phyloP scores from a whole-genome alignment of 1,284 basidiomycete species.

The Tylopilus orsonianus region DNA sequence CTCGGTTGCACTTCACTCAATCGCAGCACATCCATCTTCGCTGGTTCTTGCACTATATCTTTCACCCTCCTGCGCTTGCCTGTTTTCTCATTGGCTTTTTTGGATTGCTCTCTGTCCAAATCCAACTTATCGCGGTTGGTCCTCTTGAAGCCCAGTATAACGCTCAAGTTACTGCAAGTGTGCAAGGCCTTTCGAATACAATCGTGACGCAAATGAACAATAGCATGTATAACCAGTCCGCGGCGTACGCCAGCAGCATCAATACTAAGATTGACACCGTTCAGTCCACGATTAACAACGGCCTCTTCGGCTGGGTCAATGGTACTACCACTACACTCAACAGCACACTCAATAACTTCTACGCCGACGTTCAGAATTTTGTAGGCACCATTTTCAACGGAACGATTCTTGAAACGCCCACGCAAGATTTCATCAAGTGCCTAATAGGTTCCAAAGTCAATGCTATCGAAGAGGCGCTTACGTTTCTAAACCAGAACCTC shows the following conservation, averaged over 20 bases:
- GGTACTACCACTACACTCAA: slow-evolving; percentile 89
- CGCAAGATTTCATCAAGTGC: slow-evolving; percentile 88
- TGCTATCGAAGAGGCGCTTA: slow-evolving; percentile 84
- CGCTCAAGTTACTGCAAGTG: slow-evolving; percentile 56
- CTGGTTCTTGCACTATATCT: slow-evolving; percentile 88
- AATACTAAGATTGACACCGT: slow-evolving; percentile 71
- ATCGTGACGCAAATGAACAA: slow-evolving; percentile 79
- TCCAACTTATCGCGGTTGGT: slow-evolving; percentile 78
- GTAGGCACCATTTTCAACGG: slow-evolving; percentile 77
- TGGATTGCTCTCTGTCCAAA: slow-evolving; percentile 84
- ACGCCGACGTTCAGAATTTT: slow-evolving; percentile 68
- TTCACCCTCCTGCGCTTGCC: slow-evolving; percentile 86
- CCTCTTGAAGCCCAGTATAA: slow-evolving; percentile 69
- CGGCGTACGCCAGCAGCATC: slow-evolving; percentile 71
- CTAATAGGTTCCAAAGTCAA: slow-evolving; percentile 88
- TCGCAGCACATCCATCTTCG: slow-evolving; percentile 62
- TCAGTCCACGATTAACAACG: slow-evolving; percentile 79
- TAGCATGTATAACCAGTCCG: slow-evolving; percentile 78
- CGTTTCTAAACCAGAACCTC: slow-evolving; percentile 89
- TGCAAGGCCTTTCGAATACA: slow-evolving; percentile 64
- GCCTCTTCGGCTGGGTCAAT: slow-evolving; percentile 93
- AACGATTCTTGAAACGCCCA: slow-evolving; percentile 77
- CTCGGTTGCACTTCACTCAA: slow-evolving; percentile 52
- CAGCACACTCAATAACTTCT: slow-evolving; percentile 71
- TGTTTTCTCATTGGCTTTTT: slow-evolving; percentile 89